Conservation (phyloP, 805 yeast species). For the Brettanomyces sp. region DNA sequence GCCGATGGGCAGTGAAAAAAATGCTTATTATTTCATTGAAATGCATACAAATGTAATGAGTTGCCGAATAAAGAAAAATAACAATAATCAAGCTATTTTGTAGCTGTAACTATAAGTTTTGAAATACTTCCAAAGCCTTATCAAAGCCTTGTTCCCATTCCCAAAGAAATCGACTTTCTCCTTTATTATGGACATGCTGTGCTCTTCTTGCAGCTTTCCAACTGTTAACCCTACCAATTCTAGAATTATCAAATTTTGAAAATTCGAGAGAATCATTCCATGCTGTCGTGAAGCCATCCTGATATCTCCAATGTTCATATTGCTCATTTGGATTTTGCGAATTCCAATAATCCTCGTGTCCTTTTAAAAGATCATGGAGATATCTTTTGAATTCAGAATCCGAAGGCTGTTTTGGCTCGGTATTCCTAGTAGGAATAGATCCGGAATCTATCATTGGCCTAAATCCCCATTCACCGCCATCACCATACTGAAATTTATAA, state of each 20-base stretch:
- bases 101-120: neutral
- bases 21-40: neutral
- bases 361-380: constrained; percentile 27
- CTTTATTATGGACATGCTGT: constrained; percentile 52
- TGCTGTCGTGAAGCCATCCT: constrained; percentile 69
- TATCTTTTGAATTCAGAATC: constrained; percentile 32
- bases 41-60: no score
- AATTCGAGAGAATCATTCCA: constrained; percentile 69
- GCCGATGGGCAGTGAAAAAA: constrained; percentile 9
- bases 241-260: constrained; percentile 57
- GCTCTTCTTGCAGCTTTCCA: constrained; percentile 55
- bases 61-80: no score
- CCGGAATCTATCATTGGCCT: constrained; percentile 63
- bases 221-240: constrained; percentile 63
- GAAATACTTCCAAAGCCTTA: constrained; percentile 44
- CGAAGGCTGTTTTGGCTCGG: constrained; percentile 25
- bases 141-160: constrained; percentile 86
- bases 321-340: constrained; percentile 42
- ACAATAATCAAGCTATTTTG: neutral
- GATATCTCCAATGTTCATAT: constrained; percentile 74
- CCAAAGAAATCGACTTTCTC: constrained; percentile 57
- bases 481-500: constrained; percentile 73
- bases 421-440: constrained; percentile 32
- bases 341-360: constrained; percentile 66
- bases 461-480: constrained; percentile 97